Evolutionary conservation across 257 asterid species (phyloP), one percentile per base, ranked within the genome.

Genomic region (Marsdenia floribunda): DNA sequence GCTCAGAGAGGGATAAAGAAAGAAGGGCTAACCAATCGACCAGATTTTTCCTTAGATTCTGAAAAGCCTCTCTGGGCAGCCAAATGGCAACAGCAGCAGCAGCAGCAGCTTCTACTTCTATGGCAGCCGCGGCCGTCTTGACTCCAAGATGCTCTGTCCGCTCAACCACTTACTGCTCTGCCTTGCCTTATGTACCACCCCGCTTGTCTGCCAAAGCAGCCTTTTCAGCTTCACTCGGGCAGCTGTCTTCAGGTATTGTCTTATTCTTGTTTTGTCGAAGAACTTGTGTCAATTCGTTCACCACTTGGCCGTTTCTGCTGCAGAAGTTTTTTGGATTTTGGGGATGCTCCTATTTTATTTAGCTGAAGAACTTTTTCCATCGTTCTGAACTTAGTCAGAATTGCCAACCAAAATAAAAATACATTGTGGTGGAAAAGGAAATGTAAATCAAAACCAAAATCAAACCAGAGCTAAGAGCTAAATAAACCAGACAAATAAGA

Each of bases 91-190:
- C 33, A 89, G 92, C 93, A 61, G 87, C 86, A 79, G 89, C 44
- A 26, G 69, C 69, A 67, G 65, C 93, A 86, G 94, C 97, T 85
- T 85, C 94, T 85, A 85, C 93, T 82, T 92, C 94, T 61, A 90
- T 89, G 96, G 93, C 96, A 84, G 93, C 97, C 79, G 85, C 94
- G 80, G 92, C 93, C 89, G 89, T 88, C 67, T 85, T 88, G 80
- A 61, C 85, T 68, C 84, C 90, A 77, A 83, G 89, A 68, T 84
- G 85, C 68, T 87, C 90, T 18, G 82, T 85, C 69, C 68, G 80
- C 58, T 81, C 77, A 46, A 78, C 83, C 52, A 77, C 76, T 66
- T 81, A 71, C 47, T 83, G 87, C 87, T 79, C 89, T 60, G 86
- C 89, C 40, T 74, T 87, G 78, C 89, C 96, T 42, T 87, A 47